phyloP scores from a whole-genome alignment of 2,329 filamentous ascomycete species.

The Hypoxylon sp. region DNA sequence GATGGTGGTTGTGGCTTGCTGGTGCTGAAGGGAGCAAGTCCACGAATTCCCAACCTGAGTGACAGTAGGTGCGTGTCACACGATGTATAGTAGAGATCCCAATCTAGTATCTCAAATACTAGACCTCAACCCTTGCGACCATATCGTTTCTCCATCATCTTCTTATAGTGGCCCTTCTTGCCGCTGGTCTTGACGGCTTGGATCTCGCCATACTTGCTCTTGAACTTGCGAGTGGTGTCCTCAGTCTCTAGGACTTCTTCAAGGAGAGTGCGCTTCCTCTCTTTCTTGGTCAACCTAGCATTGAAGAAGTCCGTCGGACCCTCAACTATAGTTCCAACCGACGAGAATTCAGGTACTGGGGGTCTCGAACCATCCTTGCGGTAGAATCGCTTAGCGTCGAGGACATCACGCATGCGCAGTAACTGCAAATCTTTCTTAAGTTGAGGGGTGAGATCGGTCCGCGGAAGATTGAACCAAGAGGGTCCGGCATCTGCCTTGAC shows the following conservation, averaged over 20 bases:
- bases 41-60: background rate
- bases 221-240: conserved; percentile 78
- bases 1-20: background rate
- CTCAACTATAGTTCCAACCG: conserved; percentile 89
- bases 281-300: conserved; percentile 84
- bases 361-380: conserved; percentile 85
- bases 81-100: conserved; percentile 3
- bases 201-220: conserved; percentile 88
- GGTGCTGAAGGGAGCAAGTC: background rate
- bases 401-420: conserved; percentile 87
- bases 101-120: conserved; percentile 57
- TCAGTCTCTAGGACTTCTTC: conserved; percentile 84
- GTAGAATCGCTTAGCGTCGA: conserved; percentile 90
- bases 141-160: conserved; percentile 67
- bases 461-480: conserved; percentile 90
- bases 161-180: conserved; percentile 91
- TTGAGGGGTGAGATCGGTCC: conserved; percentile 85
- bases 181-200: conserved; percentile 87
- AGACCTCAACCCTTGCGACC: conserved; percentile 50
- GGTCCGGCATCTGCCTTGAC: conserved; percentile 75
- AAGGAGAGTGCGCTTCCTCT: conserved; percentile 87
- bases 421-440: conserved; percentile 92
- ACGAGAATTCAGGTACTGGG: conserved; percentile 83
- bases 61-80: background rate
- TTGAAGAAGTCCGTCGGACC: conserved; percentile 91